phyloP scores from a whole-genome alignment of 805 yeast genomes.

The Yamadazyma nakazawae region DNA sequence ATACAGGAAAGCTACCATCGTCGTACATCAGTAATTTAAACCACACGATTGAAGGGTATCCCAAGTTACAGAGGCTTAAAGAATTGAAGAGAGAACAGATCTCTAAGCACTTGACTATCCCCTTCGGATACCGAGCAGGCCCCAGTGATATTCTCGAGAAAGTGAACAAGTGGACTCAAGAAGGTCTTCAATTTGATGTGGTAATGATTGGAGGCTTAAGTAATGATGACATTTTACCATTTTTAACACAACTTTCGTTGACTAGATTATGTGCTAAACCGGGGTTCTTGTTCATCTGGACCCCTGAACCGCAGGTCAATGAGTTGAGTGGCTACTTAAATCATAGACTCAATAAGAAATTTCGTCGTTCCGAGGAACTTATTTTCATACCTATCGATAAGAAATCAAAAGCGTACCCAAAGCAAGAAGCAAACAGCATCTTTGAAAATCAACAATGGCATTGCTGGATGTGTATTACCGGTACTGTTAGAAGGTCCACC shows the following conservation, averaged over 20 bases:
- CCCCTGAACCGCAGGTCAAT: slow-evolving; percentile 67
- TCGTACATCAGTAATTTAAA: slow-evolving; percentile 60
- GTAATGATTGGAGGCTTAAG: slow-evolving; percentile 87
- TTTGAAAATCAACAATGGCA: slow-evolving; percentile 86
- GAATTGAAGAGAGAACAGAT: slow-evolving; percentile 62
- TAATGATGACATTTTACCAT: slow-evolving; percentile 67
- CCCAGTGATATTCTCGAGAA: slow-evolving; percentile 53
- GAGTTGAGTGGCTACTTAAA: slow-evolving; percentile 55
- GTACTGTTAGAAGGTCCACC: slow-evolving; percentile 82
- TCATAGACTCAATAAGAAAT: slow-evolving; percentile 55
- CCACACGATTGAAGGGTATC: slow-evolving; percentile 78
- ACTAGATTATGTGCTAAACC: slow-evolving; percentile 77
- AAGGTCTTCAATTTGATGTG: slow-evolving; percentile 73
- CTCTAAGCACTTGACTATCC: slow-evolving; percentile 48
- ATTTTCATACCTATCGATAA: slow-evolving; percentile 74
- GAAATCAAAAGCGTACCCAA: slow-evolving; percentile 64
- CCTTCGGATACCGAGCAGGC: slow-evolving; percentile 62
- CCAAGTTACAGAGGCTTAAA: slow-evolving; percentile 69
- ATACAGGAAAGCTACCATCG: slow-evolving; percentile 60
- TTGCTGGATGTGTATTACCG: slow-evolving; percentile 97
- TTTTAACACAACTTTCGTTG: slow-evolving; percentile 64
- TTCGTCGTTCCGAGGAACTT: slow-evolving; percentile 85
- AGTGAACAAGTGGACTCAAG: slow-evolving; percentile 57
- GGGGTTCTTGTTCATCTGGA: slow-evolving; percentile 85
- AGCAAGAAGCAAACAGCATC: slow-evolving; percentile 39